Evolutionary conservation across 2,329 filamentous ascomycete genomes (phyloP).

Genomic region (Penicillium sp.): DNA sequence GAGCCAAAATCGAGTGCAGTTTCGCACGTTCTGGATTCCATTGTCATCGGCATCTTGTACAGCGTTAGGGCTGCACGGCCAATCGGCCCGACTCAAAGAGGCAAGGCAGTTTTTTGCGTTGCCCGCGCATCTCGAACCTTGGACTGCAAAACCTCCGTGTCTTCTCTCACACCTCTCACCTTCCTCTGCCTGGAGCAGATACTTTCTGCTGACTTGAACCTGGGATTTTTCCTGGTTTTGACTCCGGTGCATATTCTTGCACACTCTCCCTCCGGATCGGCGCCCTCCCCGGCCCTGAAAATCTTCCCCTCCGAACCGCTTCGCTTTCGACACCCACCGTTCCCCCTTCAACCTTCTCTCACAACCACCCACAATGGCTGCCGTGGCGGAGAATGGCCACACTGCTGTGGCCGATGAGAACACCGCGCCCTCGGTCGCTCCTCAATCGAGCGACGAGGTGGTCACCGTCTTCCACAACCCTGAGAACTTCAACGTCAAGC

Average conservation of each 20-base stretch:
- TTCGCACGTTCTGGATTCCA: too few species aligned
- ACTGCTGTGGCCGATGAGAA: constrained; percentile 52
- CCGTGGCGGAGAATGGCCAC: constrained; percentile 38
- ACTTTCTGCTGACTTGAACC: constrained; percentile 1
- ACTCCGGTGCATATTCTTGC: too few species aligned
- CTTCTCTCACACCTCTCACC: constrained; percentile 18
- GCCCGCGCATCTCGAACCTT: constrained; percentile 23
- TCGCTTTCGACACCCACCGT: constrained; percentile 8
- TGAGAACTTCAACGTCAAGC: constrained; percentile 99
- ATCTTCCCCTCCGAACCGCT: constrained; percentile 9
- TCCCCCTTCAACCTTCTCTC: constrained; percentile 9
- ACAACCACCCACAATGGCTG: constrained; percentile 34
- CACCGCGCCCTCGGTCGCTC: constrained; percentile 51
- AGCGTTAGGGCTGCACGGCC: constrained; percentile 19
- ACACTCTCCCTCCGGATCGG: constrained; percentile 17
- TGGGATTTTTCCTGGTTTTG: neutral
- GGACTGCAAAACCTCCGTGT: constrained; percentile 33
- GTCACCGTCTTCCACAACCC: constrained; percentile 97
- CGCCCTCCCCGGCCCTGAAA: constrained; percentile 26
- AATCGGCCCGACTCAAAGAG: constrained; percentile 19
- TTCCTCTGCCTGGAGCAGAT: constrained; percentile 43
- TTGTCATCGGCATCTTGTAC: too few species aligned
- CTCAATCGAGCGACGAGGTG: constrained; percentile 53
- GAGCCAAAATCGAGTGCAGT: too few species aligned
- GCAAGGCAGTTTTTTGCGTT: constrained; percentile 24